phyloP scores from a whole-genome alignment of 768 basidiomycete genomes.

The Candolleomyces aberdarensis region DNA sequence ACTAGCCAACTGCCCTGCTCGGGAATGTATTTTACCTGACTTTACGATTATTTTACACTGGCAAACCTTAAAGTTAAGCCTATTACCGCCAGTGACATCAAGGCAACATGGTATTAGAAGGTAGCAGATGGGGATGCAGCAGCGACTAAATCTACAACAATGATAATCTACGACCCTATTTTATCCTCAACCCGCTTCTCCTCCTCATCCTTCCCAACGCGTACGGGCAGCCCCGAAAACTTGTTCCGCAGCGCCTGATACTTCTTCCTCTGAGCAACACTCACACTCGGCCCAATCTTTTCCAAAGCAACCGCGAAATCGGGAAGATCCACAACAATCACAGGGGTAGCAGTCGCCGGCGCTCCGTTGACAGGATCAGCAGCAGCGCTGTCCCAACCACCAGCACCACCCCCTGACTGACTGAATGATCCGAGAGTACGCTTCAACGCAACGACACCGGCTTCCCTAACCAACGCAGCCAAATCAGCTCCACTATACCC shows the following conservation, averaged over 20 bases:
- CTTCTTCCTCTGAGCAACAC: constrained; percentile 69
- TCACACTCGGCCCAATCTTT: constrained; percentile 88
- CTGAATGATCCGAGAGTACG: constrained; percentile 67
- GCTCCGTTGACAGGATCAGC: constrained; percentile 10
- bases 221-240: constrained; percentile 76
- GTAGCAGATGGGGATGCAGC: no score
- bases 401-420: constrained; percentile 41
- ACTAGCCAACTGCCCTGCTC: no score
- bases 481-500: constrained; percentile 94
- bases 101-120: no score
- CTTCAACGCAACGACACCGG: constrained; percentile 80
- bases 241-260: constrained; percentile 80
- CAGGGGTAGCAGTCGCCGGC: constrained; percentile 8
- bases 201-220: constrained; percentile 42
- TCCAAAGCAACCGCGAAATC: constrained; percentile 77
- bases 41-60: no score
- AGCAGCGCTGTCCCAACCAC: constrained; percentile 4
- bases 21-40: no score
- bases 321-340: constrained; percentile 48
- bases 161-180: no score
- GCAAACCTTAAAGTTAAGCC: no score
- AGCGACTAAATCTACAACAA: no score
- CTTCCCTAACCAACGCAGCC: constrained; percentile 84
- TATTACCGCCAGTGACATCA: no score
- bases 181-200: constrained; percentile 26